Percentiles rank a stretch among this genome's conserved stretches.
These are phyloP conservation scores for Aegilops tauschii DNA, from an alignment of 176 grass and related monocot species.

Conservation along the genomic window DNA sequence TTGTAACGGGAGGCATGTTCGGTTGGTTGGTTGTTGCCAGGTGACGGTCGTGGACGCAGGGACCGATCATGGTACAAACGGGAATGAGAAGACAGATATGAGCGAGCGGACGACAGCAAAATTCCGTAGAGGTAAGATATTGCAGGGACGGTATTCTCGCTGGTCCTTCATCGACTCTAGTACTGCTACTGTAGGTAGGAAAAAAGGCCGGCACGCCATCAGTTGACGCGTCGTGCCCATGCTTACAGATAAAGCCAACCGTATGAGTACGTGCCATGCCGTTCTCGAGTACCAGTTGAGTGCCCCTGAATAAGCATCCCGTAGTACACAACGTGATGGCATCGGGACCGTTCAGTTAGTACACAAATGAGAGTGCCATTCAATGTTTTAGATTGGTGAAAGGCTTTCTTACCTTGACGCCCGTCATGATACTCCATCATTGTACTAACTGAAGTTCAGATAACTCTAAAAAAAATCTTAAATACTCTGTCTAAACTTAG, in stretches of 20 bases:
- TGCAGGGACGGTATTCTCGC: neutral
- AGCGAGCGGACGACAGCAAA: neutral
- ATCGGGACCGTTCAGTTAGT: constrained; percentile 9
- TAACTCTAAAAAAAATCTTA: neutral
- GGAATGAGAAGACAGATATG: neutral
- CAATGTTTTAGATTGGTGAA: too few relatives aligned
- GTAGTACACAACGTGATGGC: neutral
- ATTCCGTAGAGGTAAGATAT: neutral
- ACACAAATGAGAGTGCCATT: neutral
- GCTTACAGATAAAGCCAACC: constrained; percentile 24
- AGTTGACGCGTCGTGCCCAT: neutral
- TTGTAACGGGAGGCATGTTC: neutral
- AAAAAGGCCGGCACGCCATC: constrained; percentile 25
- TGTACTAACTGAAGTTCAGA: neutral
- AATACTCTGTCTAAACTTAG: neutral
- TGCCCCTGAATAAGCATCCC: neutral
- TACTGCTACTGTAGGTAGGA: neutral
- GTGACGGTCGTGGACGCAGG: neutral
- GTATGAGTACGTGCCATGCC: neutral
- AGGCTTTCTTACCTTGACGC: too few relatives aligned
- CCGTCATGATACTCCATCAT: neutral
- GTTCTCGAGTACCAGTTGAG: neutral
- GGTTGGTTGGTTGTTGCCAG: constrained; percentile 26
- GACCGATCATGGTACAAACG: neutral
- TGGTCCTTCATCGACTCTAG: constrained; percentile 2